Evolutionary conservation across 768 basidiomycete genomes (phyloP), one percentile per base, ranked within the genome.

Genomic region (Pleurotus cornucopiae): DNA sequence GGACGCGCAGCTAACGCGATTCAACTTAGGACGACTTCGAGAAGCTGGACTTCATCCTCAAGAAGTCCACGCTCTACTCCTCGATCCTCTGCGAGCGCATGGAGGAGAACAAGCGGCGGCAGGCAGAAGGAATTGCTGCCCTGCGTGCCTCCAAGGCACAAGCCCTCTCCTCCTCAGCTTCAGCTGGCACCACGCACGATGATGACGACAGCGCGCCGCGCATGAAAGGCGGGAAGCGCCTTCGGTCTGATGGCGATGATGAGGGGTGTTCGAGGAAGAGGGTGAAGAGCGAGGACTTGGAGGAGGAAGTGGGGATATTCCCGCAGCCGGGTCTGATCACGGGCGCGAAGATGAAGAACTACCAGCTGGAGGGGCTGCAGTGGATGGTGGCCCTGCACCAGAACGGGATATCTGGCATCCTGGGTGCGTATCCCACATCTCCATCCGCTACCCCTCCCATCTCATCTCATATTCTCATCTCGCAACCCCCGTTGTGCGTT

Each of bases 371-470:
- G 49, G 96, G 96, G 0, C 81, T 97, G 13, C 90, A 95, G 59
- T 98, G 96, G 96, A 90, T 97, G 90, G 86, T 89, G 0, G 85
- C 85, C 9, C 71, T 97, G 13, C 87, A 92, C 67, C 82, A 89
- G 69, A 94, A 93, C 62, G 90, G 90, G 0, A 87, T 91, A 18
- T 86, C 85, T 0, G 90, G 90, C 0, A 91, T 91, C 57, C 62
- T 91, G 40, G 88, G 87, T 88, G 57, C 37, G 80, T 66, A 20
- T 20, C 20, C 20, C 20, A 20, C 20, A 20, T 20, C 20, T 20
- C 20, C 20, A 20, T 20, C 20, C 20, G 2, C 2, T 3, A 5
- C 41, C 13, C 14, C 41, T 14, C 41, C 3, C 41, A n/a, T 13
- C 2, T 44, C 11, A 41, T 41, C 7, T 13, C 40, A 6, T 41